phyloP scores from a whole-genome alignment of 164 flowering plant genomes.

The Nymphaea colorata region DNA sequence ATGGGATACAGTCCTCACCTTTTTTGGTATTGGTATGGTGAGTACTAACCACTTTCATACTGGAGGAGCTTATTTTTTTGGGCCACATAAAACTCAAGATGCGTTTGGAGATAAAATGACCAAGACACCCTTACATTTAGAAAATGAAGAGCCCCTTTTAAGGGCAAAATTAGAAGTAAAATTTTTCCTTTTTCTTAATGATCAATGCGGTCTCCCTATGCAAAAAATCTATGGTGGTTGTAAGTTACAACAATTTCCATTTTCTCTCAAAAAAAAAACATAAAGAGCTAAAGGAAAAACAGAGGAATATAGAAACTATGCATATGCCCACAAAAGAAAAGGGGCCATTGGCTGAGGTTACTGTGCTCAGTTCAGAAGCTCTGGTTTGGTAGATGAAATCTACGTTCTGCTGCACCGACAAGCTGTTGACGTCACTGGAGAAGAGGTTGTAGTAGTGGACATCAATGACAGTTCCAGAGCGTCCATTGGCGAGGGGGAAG shows the following conservation, averaged over 20 bases:
- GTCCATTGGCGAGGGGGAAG: conserved; percentile 34
- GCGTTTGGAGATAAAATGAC: background rate
- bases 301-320: background rate
- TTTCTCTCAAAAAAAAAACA: too few species aligned
- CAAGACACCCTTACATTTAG: background rate
- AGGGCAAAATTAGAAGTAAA: background rate
- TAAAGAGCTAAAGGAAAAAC: background rate
- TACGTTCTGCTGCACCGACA: conserved; percentile 48
- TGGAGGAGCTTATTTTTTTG: too few species aligned
- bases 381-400: conserved; percentile 38
- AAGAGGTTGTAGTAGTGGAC: conserved; percentile 57
- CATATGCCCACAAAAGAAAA: conserved; percentile 55
- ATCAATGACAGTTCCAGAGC: conserved; percentile 35
- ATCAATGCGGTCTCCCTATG: too few species aligned
- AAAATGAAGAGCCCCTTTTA: background rate
- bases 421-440: conserved; percentile 10
- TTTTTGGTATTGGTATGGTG: too few species aligned
- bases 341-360: conserved; percentile 47
- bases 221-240: too few species aligned
- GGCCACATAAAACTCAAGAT: too few species aligned
- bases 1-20: too few species aligned
- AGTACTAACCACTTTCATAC: too few species aligned
- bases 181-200: too few species aligned
- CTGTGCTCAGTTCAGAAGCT: conserved; percentile 16
- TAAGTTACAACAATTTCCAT: too few species aligned